phyloP scores from a whole-genome alignment of 129 eudicot species.

The Flaveria sonorensis region DNA sequence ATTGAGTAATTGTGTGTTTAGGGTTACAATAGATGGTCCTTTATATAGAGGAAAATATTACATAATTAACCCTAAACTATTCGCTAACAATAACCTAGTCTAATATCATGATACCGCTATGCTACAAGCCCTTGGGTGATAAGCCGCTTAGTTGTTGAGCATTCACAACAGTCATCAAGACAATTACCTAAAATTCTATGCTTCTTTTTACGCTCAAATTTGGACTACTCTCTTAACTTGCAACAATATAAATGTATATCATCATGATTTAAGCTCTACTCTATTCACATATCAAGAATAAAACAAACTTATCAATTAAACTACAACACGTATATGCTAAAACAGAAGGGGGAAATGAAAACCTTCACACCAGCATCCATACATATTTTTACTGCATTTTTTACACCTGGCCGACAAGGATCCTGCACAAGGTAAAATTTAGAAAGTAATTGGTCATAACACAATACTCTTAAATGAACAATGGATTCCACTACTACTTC shows the following conservation, averaged over 20 bases:
- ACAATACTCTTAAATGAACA: background rate
- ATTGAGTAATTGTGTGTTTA: too few species aligned
- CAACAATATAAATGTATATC: background rate
- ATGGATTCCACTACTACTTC: background rate
- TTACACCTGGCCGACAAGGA: conserved; percentile 98
- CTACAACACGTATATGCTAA: conserved; percentile 5
- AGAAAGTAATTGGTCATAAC: conserved; percentile 8
- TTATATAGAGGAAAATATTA: too few species aligned
- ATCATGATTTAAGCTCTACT: background rate
- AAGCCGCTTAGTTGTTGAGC: background rate
- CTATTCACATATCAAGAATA: background rate
- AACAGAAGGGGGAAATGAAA: conserved; percentile 22
- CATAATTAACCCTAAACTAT: too few species aligned
- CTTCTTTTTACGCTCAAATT: background rate
- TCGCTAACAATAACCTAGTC: too few species aligned
- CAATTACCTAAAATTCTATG: background rate
- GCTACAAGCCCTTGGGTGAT: too few species aligned
- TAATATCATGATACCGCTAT: too few species aligned
- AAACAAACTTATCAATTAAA: background rate
- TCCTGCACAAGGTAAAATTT: conserved; percentile 54
- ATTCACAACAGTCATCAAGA: background rate
- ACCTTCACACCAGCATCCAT: conserved; percentile 93
- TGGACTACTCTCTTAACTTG: conserved; percentile 4
- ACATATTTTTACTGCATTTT: conserved; percentile 79
- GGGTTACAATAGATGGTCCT: too few species aligned